phyloP scores from a whole-genome alignment of 2,329 filamentous ascomycete species.

The Penicillium sp. region DNA sequence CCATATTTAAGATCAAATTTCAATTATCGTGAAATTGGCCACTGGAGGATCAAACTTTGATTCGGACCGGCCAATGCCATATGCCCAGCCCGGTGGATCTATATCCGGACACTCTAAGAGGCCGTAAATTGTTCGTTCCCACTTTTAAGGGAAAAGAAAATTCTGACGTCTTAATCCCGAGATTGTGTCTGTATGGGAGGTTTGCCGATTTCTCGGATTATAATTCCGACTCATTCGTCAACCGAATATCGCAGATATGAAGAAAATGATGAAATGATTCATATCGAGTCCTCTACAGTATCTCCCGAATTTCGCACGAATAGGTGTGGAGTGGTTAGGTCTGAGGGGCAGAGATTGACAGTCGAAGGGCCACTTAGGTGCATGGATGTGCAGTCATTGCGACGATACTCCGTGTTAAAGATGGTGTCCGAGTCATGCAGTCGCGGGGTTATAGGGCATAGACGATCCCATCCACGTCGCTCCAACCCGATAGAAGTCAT shows the following conservation, averaged over 20 bases:
- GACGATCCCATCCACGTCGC: not conserved
- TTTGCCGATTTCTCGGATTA: not conserved
- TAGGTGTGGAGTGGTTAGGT: not conserved
- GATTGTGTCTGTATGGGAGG: not conserved
- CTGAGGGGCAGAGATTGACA: not conserved
- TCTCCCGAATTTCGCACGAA: not conserved
- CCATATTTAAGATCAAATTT: not conserved
- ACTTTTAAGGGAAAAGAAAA: not conserved
- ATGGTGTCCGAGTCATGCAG: not conserved
- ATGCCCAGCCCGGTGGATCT: not conserved
- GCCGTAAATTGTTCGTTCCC: not conserved
- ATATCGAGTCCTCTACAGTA: not conserved
- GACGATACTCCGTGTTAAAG: not conserved
- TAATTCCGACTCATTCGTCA: not conserved
- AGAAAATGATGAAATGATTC: not conserved
- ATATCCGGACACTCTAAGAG: not conserved
- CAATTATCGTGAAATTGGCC: not conserved
- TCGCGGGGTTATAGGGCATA: not conserved
- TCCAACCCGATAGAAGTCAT: too few relatives aligned
- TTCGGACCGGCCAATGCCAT: not conserved
- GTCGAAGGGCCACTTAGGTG: not conserved
- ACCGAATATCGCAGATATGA: not conserved
- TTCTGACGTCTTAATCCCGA: not conserved
- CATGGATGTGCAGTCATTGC: not conserved
- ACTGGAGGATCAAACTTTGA: slow-evolving; percentile 5